Evolutionary conservation across 768 basidiomycete species (phyloP).

Genomic region (Cyclocybe aegerita): DNA sequence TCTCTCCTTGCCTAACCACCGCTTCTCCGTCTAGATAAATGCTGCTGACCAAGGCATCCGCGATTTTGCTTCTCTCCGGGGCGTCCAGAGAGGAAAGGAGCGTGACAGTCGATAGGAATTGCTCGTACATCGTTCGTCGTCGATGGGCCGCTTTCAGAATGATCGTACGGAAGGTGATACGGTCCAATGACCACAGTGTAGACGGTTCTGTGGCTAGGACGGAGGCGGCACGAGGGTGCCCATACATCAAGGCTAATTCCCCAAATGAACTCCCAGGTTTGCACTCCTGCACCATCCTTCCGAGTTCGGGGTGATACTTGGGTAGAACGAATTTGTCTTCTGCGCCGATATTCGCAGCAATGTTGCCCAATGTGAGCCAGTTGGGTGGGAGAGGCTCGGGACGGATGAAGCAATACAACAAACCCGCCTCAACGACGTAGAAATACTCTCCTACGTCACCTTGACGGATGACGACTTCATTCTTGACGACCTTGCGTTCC

Average conservation of each 20-base stretch:
- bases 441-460: slow-evolving; percentile 97
- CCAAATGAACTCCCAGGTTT: slow-evolving; percentile 87
- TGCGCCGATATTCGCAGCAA: slow-evolving; percentile 35
- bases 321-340: slow-evolving; percentile 61
- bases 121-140: slow-evolving; percentile 94
- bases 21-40: slow-evolving; percentile 82
- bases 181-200: slow-evolving; percentile 93
- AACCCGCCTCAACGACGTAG: slow-evolving; percentile 92
- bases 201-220: slow-evolving; percentile 82
- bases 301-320: slow-evolving; percentile 68
- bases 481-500: slow-evolving; percentile 68
- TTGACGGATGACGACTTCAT: slow-evolving; percentile 93
- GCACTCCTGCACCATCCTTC: slow-evolving; percentile 84
- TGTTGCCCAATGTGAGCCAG: slow-evolving; percentile 48
- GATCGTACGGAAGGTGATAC: slow-evolving; percentile 97
- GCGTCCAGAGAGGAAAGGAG: slow-evolving; percentile 84
- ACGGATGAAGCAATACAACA: slow-evolving; percentile 80
- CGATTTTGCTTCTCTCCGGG: slow-evolving; percentile 93
- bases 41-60: slow-evolving; percentile 87
- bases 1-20: slow-evolving; percentile 90
- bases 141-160: slow-evolving; percentile 90
- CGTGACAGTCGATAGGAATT: slow-evolving; percentile 89
- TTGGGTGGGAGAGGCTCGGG: slow-evolving; percentile 63
- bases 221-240: slow-evolving; percentile 92
- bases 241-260: slow-evolving; percentile 97